Percentiles rank a stretch among this genome's conserved stretches.
Evolutionary conservation across 164 flowering plant species (phyloP).

Genomic region (Sextonia rubra): DNA sequence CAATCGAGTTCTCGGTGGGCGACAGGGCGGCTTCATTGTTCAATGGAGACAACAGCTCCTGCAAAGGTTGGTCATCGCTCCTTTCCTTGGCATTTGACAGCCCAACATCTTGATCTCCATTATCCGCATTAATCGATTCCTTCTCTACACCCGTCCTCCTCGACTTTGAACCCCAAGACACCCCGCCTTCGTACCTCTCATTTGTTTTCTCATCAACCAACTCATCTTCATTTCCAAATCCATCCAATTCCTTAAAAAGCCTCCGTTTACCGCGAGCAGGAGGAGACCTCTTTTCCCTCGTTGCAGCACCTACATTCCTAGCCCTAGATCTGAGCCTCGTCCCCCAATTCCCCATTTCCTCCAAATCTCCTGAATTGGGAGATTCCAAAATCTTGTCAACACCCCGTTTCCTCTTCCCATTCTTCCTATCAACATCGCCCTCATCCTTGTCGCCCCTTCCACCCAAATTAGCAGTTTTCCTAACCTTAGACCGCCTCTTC

Average conservation of each 20-base stretch:
- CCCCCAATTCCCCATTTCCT: conserved; percentile 39
- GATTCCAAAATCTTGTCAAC: conserved; percentile 6
- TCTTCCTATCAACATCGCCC: conserved; percentile 10
- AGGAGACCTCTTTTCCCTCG: conserved; percentile 18
- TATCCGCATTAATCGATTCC: conserved; percentile 13
- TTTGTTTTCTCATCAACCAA: conserved; percentile 12
- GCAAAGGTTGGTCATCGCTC: conserved; percentile 2
- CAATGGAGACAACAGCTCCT: conserved; percentile 4
- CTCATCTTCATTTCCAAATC: conserved; percentile 18
- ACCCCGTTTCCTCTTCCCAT: conserved; percentile 14
- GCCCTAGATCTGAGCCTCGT: conserved; percentile 69
- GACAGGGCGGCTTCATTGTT: conserved; percentile 16
- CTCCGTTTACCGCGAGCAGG: conserved; percentile 48
- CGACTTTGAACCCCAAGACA: conserved; percentile 25
- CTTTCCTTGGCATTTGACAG: conserved; percentile 5
- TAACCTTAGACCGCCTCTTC: conserved; percentile 38
- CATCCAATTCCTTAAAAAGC: conserved; percentile 43
- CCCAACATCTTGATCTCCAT: conserved; percentile 20
- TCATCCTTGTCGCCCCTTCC: conserved; percentile 7
- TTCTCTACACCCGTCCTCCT: conserved; percentile 32
- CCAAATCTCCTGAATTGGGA: conserved; percentile 27
- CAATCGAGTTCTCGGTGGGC: conserved; percentile 11
- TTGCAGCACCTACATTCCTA: conserved; percentile 16
- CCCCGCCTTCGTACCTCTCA: conserved; percentile 19
- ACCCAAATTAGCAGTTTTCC: background rate